Evolutionary conservation across 1,139 yeast species (phyloP).

Genomic region (Chernovozyma aurita): DNA sequence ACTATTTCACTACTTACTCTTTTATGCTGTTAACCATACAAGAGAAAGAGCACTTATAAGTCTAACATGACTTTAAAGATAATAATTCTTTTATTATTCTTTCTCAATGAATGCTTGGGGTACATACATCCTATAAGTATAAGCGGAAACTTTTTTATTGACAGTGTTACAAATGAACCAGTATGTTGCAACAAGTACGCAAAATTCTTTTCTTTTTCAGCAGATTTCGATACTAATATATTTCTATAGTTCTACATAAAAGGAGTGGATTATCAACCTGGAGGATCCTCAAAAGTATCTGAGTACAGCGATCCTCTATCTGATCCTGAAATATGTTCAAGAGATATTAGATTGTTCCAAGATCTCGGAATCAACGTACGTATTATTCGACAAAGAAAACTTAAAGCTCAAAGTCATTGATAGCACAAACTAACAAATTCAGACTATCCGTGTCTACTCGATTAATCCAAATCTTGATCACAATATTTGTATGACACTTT

Average conservation of each 20-base stretch:
- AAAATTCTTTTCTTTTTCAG: conserved; percentile 2
- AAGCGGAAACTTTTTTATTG: conserved; percentile 68
- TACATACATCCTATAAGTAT: conserved; percentile 57
- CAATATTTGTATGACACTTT: conserved; percentile 84
- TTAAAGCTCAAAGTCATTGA: conserved; percentile 1
- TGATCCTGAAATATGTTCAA: conserved; percentile 60
- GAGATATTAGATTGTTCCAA: conserved; percentile 73
- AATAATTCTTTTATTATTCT: too few relatives aligned
- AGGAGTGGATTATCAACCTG: conserved; percentile 87
- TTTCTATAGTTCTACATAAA: conserved; percentile 53
- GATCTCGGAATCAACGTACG: conserved; percentile 69
- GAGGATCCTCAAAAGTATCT: conserved; percentile 71
- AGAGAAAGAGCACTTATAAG: too few relatives aligned
- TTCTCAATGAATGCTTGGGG: conserved; percentile 10
- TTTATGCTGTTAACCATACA: too few relatives aligned
- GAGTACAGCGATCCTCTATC: conserved; percentile 64
- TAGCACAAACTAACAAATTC: conserved; percentile 27
- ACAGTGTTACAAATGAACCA: conserved; percentile 71
- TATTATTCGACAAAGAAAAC: conserved; percentile 5
- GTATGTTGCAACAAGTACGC: conserved; percentile 37
- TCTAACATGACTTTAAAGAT: neutral
- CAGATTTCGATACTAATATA: conserved; percentile 7
- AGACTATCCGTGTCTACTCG: conserved; percentile 82
- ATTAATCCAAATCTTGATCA: conserved; percentile 81
- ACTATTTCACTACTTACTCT: neutral